Conservation (phyloP, 768 basidiomycete genomes). For the Rhodotorula taiwanensis region DNA sequence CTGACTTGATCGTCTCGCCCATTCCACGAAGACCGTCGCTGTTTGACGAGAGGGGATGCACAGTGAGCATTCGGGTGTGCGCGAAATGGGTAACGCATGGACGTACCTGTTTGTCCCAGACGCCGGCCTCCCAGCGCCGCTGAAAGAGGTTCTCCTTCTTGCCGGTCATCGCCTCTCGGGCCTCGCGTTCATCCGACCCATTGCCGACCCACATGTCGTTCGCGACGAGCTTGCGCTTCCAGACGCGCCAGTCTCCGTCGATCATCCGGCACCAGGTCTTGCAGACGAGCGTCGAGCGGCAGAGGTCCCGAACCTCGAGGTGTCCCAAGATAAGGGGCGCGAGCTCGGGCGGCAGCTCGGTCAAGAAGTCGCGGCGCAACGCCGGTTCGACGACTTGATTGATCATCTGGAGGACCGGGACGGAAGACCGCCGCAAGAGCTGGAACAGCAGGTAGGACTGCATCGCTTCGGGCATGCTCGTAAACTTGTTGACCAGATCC, state of each 20-base stretch:
- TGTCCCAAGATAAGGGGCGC: constrained; percentile 79
- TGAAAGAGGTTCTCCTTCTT: constrained; percentile 33
- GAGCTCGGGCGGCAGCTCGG: constrained; percentile 83
- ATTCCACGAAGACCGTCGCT: constrained; percentile 7
- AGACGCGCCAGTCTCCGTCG: constrained; percentile 80
- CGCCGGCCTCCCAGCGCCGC: constrained; percentile 36
- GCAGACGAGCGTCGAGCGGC: constrained; percentile 80
- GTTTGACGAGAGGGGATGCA: too few species aligned
- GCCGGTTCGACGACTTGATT: constrained; percentile 83
- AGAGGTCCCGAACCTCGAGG: constrained; percentile 72
- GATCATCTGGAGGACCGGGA: constrained; percentile 81
- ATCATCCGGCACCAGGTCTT: constrained; percentile 77
- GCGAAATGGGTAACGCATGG: neutral
- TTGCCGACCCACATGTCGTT: constrained; percentile 87
- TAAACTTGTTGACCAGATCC: constrained; percentile 71
- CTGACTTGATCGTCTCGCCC: constrained; percentile 49
- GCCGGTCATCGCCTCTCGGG: constrained; percentile 54
- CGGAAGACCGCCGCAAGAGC: constrained; percentile 80
- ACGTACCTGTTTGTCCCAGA: constrained; percentile 35
- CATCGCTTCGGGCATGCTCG: constrained; percentile 65
- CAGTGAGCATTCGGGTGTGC: neutral
- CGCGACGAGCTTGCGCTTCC: constrained; percentile 75
- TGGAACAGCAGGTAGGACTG: constrained; percentile 93
- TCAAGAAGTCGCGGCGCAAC: constrained; percentile 88
- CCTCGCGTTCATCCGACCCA: constrained; percentile 72